Evolutionary conservation across 345 rosid species (phyloP).

Genomic region (Orychophragmus violaceus): DNA sequence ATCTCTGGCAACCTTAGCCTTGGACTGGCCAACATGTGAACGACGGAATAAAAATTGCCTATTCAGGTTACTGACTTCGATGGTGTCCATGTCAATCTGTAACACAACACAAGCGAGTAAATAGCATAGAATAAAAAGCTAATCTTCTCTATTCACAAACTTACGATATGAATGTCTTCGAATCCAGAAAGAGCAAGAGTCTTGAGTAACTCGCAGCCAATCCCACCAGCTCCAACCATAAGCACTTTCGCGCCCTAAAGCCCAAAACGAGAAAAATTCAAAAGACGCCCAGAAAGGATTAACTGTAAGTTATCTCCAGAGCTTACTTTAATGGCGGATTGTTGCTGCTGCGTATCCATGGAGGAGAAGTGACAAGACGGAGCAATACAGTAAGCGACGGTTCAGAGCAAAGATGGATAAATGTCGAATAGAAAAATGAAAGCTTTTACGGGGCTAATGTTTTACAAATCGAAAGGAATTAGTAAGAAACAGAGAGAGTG

Average conservation of each 20-base stretch:
- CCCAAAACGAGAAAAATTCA: not conserved
- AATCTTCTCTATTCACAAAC: slow-evolving; percentile 25
- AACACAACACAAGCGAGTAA: slow-evolving; percentile 14
- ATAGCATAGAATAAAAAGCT: not conserved
- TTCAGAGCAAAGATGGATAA: slow-evolving; percentile 7
- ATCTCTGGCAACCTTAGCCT: slow-evolving; percentile 98
- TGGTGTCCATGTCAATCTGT: slow-evolving; percentile 99
- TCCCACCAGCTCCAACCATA: slow-evolving; percentile 99
- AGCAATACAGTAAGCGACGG: slow-evolving; percentile 2
- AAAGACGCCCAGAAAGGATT: too few relatives aligned
- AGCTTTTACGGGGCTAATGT: not conserved
- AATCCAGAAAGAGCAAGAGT: slow-evolving; percentile 94
- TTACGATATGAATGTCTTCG: slow-evolving; percentile 88
- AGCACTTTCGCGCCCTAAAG: slow-evolving; percentile 89
- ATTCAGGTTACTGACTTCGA: slow-evolving; percentile 98
- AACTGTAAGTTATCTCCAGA: too few relatives aligned
- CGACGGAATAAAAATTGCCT: slow-evolving; percentile 90
- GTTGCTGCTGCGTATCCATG: slow-evolving; percentile 53
- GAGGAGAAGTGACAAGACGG: not conserved
- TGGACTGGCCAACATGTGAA: slow-evolving; percentile 94
- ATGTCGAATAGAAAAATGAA: not conserved
- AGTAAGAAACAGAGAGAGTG: not conserved
- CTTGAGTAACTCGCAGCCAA: slow-evolving; percentile 97
- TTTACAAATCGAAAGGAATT: not conserved
- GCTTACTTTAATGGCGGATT: slow-evolving; percentile 53